Percentiles rank a stretch among this genome's conserved stretches.
Evolutionary conservation across 73 alveolate genomes (phyloP).

Genomic region (Uronychia setigera): DNA sequence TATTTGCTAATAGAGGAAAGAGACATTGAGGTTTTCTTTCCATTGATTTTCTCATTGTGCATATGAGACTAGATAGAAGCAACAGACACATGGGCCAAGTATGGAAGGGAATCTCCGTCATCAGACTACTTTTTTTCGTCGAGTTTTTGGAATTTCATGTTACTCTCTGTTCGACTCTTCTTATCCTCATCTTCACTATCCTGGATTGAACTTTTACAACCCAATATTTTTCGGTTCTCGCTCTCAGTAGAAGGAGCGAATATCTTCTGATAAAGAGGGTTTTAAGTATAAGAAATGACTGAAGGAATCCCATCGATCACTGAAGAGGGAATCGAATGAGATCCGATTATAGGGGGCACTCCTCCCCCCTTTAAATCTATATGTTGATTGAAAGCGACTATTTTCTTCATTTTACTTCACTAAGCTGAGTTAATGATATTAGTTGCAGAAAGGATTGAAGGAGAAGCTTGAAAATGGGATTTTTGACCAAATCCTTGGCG

Average conservation of each 20-base stretch:
- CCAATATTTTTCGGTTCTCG: neutral
- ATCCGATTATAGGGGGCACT: neutral
- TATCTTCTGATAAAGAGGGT: neutral
- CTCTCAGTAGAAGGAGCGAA: neutral
- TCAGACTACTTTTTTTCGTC: neutral
- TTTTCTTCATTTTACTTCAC: neutral
- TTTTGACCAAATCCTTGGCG: neutral
- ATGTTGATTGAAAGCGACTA: neutral
- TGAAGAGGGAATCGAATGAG: neutral
- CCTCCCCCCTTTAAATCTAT: neutral
- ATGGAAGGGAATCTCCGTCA: neutral
- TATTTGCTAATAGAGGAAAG: neutral
- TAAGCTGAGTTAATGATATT: neutral
- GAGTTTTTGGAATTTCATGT: no score
- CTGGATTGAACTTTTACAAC: neutral
- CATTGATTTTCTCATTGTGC: neutral
- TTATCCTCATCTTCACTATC: neutral
- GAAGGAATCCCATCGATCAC: neutral
- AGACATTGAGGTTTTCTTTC: neutral
- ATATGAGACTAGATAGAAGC: neutral
- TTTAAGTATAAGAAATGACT: neutral
- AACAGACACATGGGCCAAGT: neutral
- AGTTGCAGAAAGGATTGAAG: neutral
- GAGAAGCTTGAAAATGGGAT: neutral
- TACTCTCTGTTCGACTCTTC: neutral